Base-by-base conservation (phyloP, 768 basidiomycete genomes). In the Neoboletus brunneissimus region DNA sequence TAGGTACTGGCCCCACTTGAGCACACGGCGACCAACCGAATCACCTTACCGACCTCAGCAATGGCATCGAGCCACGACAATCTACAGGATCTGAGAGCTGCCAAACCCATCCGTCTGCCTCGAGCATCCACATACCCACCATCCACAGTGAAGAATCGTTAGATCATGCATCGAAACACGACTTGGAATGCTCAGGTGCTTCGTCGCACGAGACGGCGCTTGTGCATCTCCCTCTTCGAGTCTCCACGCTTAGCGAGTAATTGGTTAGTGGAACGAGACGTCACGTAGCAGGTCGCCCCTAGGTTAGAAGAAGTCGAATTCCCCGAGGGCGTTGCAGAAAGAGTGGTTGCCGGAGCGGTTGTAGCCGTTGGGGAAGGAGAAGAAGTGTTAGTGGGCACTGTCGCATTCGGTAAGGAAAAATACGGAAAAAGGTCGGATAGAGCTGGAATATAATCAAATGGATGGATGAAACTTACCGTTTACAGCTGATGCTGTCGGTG, bases 331-430 rank as follows among this genome's bases (percentile, higher is more conserved):
- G 48, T 57, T 29, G 52, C 52, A 43, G 67, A 53, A 44, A 51
- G 44, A 32, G 51, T 1, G 29, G 54, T 47, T 5, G 55, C 42
- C 29, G 65, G 32, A 23, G 49, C 5, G 3, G 18, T 31, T 12
- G 50, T 20, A 20, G 8, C 12, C 11, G 46, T 54, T 5, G 61
- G 40, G 22, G 63, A 43, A 22, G 43, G 22, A 51, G 67, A 58
- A 18, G 56, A 43, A 56, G 64, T 23, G 64, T 70, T 37, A 69
- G 68, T 20, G 54, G 62, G 51, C 51, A 57, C 68, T 70, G 64
- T 63, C 57, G 57, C 42, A 25, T 53, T 37, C 16, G 52, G 58
- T 59, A 60, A 70, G 64, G 66, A 59, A 59, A 47, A 27, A 50
- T 2, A 42, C 11, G 37, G 40, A 20, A 52, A 27, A 57, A 54